These are phyloP conservation scores for Petrea volubilis DNA, from an alignment of 257 asterid genomes.

Conservation along the genomic window DNA sequence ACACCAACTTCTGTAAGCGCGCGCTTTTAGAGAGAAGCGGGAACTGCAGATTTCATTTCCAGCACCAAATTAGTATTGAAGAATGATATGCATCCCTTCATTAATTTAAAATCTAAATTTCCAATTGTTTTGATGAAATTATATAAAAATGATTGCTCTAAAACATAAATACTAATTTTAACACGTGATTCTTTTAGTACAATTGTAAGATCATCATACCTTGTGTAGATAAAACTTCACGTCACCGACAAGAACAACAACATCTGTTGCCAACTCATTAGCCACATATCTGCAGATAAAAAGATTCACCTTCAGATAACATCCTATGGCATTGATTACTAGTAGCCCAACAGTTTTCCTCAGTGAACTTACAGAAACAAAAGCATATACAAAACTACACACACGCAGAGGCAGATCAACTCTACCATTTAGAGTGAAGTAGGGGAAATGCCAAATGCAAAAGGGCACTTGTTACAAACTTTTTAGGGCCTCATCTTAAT, in stretches of 20 bases:
- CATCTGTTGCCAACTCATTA: constrained; percentile 82
- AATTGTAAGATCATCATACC: constrained; percentile 48
- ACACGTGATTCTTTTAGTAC: neutral
- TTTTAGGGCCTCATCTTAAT: too few relatives aligned
- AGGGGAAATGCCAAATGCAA: neutral
- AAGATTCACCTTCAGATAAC: neutral
- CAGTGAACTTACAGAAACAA: neutral
- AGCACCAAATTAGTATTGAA: constrained; percentile 22
- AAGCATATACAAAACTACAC: neutral
- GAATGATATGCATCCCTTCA: neutral
- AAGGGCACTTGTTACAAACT: neutral
- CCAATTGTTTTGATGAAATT: too few relatives aligned
- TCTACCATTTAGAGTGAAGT: neutral
- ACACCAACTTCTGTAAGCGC: constrained; percentile 65
- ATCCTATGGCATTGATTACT: neutral
- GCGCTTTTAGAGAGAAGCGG: constrained; percentile 92
- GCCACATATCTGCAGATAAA: constrained; percentile 71
- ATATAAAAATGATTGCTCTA: neutral
- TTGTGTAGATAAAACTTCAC: constrained; percentile 83
- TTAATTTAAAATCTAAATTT: too few relatives aligned
- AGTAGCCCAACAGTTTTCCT: neutral
- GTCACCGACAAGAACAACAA: constrained; percentile 64
- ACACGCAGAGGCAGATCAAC: neutral
- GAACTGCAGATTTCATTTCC: constrained; percentile 50
- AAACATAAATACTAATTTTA: neutral